Evolutionary conservation across 768 basidiomycete genomes (phyloP).

Genomic region (Lentinula aciculospora): DNA sequence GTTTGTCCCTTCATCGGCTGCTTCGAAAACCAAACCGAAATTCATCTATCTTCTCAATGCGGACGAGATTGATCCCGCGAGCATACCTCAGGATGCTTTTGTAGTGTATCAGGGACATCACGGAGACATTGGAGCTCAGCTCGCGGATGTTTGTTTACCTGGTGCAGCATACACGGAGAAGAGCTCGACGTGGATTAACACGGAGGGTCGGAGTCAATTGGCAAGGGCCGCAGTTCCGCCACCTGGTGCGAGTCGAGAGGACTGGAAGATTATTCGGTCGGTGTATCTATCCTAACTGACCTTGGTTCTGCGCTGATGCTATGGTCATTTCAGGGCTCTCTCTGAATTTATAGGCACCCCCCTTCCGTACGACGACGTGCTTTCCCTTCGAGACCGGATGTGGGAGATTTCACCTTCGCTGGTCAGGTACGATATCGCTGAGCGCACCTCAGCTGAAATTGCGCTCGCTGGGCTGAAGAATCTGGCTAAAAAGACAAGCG

Average conservation of each 20-base stretch:
- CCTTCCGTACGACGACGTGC: slow-evolving; percentile 85
- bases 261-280: slow-evolving; percentile 94
- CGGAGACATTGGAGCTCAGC: slow-evolving; percentile 92
- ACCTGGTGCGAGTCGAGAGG: slow-evolving; percentile 93
- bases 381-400: slow-evolving; percentile 83
- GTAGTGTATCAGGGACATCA: slow-evolving; percentile 99
- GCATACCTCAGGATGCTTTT: slow-evolving; percentile 88
- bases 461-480: slow-evolving; percentile 63
- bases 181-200: slow-evolving; percentile 90
- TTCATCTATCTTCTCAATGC: slow-evolving; percentile 97
- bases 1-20: slow-evolving; percentile 81
- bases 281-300: slow-evolving; percentile 16
- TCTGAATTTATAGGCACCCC: slow-evolving; percentile 80
- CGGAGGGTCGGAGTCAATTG: slow-evolving; percentile 89
- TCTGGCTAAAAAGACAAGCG: slow-evolving; percentile 45
- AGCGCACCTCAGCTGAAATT: slow-evolving; percentile 69
- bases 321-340: slow-evolving; percentile 53
- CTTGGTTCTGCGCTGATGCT: not conserved
- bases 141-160: slow-evolving; percentile 95
- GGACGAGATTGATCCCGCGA: slow-evolving; percentile 84
- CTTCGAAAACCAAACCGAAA: slow-evolving; percentile 75
- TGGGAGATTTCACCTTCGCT: slow-evolving; percentile 95
- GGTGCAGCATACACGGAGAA: slow-evolving; percentile 92
- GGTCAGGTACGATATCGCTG: slow-evolving; percentile 78
- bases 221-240: slow-evolving; percentile 89